Evolutionary conservation across 345 rosid genomes (phyloP), one percentile per base, ranked within the genome.

Genomic region (Citrus mangshanensis): DNA sequence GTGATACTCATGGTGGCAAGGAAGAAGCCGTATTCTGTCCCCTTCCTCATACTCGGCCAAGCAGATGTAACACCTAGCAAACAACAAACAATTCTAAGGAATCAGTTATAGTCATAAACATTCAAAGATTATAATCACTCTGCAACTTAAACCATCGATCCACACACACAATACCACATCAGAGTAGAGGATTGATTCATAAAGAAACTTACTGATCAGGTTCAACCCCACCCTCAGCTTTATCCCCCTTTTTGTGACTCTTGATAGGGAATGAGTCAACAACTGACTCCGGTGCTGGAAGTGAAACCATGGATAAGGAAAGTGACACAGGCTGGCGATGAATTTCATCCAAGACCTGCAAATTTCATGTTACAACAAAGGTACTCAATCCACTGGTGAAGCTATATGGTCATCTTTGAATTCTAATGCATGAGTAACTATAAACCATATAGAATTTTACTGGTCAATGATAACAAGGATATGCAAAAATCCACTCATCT

Each of bases 1-100:
- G 81, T 92, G 96, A 77, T 90, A 92, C 81, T 92, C 96, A 12
- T 92, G 96, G 78, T 86, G 87, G 89, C 96, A 92, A 12, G 96
- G 96, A 68, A 92, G 96, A 82, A 89, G 86, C 71, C 93, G 84
- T 78, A 92, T 92, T 82, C 83, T 82, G 76, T 92, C 91, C 54
- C 88, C 93, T 78, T 92, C 96, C 77, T 84, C 93, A 4, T 89
- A 92, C 82, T 92, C 96, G 1, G 87, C 84, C 81, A 92, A 78
- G 84, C 96, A 92, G 34, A 92, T 92, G 83, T 92, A 86, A 82
- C 93, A 92, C 89, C 96, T 90, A 75, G 19, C 72, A 58, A 78
- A 73, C 7, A 68, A 54, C 58, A 54, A 54, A 16, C 58, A 54
- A 18, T 54, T 19, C 2, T 18, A 54, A 54, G 58, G 22, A 64